These are phyloP conservation scores for Clonostachys chloroleuca DNA, from an alignment of 2,329 filamentous ascomycete genomes.

Conservation along the genomic window DNA sequence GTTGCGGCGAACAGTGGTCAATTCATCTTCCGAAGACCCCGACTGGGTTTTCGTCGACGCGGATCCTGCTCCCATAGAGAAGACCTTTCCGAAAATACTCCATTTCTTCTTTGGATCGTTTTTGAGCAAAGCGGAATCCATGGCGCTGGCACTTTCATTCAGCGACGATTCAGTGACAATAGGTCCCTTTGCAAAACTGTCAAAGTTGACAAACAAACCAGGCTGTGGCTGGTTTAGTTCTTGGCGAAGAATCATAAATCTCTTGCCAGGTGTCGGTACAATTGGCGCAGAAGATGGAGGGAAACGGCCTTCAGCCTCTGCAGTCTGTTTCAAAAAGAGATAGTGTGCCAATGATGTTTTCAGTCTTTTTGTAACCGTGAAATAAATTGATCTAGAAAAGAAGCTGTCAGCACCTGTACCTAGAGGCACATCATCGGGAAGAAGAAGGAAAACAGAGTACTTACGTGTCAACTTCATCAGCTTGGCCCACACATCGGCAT, in stretches of 20 bases:
- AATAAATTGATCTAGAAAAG: conserved; percentile 60
- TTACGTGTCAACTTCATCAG: conserved; percentile 63
- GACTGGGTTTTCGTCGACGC: neutral
- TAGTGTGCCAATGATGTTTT: conserved; percentile 76
- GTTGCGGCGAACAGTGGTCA: conserved; percentile 45
- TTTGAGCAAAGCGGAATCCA: conserved; percentile 10
- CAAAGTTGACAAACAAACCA: conserved; percentile 45
- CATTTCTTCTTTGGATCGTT: conserved; percentile 53
- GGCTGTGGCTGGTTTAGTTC: conserved; percentile 50
- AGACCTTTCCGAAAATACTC: conserved; percentile 59
- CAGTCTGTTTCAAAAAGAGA: conserved; percentile 65
- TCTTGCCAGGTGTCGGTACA: conserved; percentile 77
- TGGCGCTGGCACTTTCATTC: conserved; percentile 1
- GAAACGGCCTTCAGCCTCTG: conserved; percentile 48
- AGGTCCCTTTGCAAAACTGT: conserved; percentile 30
- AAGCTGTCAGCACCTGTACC: conserved; percentile 11
- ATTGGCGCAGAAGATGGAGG: conserved; percentile 76
- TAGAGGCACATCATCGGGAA: neutral
- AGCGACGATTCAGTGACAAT: conserved; percentile 11
- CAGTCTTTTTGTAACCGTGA: conserved; percentile 62
- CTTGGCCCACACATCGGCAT: conserved; percentile 67
- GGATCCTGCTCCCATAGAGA: neutral
- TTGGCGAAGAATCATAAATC: conserved; percentile 84
- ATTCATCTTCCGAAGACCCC: conserved; percentile 33
- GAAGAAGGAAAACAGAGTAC: conserved; percentile 22